phyloP scores from a whole-genome alignment of 1,284 basidiomycete species.

The Rhodotorula sp. region DNA sequence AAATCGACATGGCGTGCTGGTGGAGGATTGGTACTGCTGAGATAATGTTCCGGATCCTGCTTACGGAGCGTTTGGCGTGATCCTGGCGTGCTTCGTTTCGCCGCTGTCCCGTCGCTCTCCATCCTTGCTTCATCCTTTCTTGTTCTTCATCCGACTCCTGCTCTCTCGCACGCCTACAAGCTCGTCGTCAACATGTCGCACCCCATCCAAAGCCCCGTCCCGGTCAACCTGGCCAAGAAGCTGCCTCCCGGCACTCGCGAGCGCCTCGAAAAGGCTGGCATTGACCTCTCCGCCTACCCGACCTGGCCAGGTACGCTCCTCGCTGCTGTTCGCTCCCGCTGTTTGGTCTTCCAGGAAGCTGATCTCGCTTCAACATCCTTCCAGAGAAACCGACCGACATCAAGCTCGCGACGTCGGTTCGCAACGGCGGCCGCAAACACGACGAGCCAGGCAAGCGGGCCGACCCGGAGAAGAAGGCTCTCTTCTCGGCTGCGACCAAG shows the following conservation, averaged over 20 bases:
- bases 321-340: no score
- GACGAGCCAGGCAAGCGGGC: slow-evolving; percentile 46
- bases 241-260: slow-evolving; percentile 1
- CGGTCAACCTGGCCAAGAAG: background rate
- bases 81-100: background rate
- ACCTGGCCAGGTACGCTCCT: slow-evolving; percentile 5
- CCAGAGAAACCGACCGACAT: slow-evolving; percentile 6
- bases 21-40: background rate
- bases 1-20: background rate
- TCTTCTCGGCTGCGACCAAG: slow-evolving; percentile 47
- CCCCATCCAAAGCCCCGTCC: background rate
- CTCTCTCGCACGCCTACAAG: background rate
- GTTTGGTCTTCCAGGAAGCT: slow-evolving; percentile 31
- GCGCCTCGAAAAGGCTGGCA: slow-evolving; percentile 9
- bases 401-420: slow-evolving; percentile 9
- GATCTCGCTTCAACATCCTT: background rate
- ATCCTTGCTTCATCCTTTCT: background rate
- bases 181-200: background rate
- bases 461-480: slow-evolving; percentile 48
- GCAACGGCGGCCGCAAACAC: slow-evolving; percentile 39
- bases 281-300: background rate
- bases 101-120: background rate
- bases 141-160: no score
- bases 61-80: background rate
- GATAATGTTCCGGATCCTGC: background rate